These are phyloP conservation scores for Gillenia trifoliata DNA, from an alignment of 306 rosid genomes.

Conservation along the genomic window DNA sequence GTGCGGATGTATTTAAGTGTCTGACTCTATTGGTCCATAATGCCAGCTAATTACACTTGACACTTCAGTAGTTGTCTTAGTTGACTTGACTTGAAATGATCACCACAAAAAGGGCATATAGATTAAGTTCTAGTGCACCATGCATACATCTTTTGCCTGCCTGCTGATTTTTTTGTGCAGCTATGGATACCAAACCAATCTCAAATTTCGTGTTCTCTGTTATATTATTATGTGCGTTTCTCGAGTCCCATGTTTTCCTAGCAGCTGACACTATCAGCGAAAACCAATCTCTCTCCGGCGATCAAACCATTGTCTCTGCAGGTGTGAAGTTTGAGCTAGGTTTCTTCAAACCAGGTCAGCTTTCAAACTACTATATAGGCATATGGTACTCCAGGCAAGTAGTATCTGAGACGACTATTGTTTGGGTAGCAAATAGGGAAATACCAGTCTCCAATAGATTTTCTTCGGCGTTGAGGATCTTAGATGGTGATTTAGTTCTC, in stretches of 20 bases:
- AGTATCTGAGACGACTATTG: not conserved
- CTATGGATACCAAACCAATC: not conserved
- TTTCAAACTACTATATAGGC: constrained; percentile 1
- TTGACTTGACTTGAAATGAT: no score
- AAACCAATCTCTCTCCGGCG: not conserved
- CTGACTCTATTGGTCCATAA: no score
- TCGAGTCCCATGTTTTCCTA: not conserved
- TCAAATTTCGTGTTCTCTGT: not conserved
- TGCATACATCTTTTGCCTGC: not conserved
- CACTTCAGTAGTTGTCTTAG: no score
- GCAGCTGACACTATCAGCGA: not conserved
- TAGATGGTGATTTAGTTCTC: constrained; percentile 1
- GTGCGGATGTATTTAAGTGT: no score
- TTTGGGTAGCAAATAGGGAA: not conserved
- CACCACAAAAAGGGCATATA: no score
- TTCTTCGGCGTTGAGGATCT: not conserved
- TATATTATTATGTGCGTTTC: no score
- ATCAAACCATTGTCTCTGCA: not conserved
- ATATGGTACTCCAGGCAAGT: not conserved
- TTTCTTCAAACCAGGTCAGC: no score
- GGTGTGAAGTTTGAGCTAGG: no score
- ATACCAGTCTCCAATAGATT: not conserved
- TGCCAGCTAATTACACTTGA: no score
- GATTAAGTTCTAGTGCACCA: no score
- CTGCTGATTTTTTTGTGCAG: not conserved